Conservation (phyloP, 768 basidiomycete species). For the Goffeauzyma gilvescens region DNA sequence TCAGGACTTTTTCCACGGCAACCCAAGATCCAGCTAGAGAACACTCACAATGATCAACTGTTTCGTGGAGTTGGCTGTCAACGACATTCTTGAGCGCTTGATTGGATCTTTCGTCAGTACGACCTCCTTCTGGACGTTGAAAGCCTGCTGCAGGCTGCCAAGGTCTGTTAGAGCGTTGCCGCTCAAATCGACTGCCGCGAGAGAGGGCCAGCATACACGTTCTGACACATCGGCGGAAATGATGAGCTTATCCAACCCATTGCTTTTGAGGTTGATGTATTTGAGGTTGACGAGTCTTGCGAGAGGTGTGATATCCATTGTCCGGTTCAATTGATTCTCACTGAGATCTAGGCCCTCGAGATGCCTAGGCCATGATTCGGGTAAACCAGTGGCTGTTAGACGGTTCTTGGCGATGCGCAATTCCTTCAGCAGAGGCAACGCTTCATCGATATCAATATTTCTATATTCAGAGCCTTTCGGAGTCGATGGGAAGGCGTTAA, state of each 20-base stretch:
- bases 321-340: slow-evolving; percentile 3
- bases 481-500: slow-evolving; percentile 6
- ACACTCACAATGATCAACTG: too few relatives aligned
- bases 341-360: slow-evolving; percentile 5
- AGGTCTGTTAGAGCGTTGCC: neutral
- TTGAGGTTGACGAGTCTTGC: neutral
- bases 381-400: slow-evolving; percentile 3
- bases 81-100: too few relatives aligned
- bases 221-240: neutral
- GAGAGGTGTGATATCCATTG: neutral
- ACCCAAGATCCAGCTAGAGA: too few relatives aligned
- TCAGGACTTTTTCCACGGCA: too few relatives aligned
- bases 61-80: too few relatives aligned
- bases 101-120: neutral
- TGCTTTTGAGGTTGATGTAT: neutral
- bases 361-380: slow-evolving; percentile 4
- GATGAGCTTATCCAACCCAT: neutral
- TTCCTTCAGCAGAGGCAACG: slow-evolving; percentile 1
- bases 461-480: slow-evolving; percentile 1
- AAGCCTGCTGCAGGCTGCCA: neutral
- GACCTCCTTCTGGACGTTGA: neutral
- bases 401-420: neutral
- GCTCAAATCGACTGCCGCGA: slow-evolving; percentile 1
- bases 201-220: neutral
- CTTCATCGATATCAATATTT: slow-evolving; percentile 1